These are phyloP conservation scores for Stephanodiscus minutulus DNA, from an alignment of 108 stramenopile species.

Conservation along the genomic window DNA sequence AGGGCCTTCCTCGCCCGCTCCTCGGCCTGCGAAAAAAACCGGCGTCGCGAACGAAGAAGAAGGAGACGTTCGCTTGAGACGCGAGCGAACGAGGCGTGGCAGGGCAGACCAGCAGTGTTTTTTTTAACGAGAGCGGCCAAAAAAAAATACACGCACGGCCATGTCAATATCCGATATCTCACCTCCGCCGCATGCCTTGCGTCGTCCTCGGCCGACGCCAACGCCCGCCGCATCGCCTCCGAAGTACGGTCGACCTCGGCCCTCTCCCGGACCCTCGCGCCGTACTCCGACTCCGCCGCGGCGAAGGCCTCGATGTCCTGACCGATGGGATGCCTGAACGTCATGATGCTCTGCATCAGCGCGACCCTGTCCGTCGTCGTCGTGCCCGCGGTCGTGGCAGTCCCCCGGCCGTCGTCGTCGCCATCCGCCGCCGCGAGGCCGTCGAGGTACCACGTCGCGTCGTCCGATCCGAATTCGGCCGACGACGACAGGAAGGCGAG, in stretches of 20 bases:
- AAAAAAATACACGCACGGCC: too few relatives aligned
- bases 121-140: too few relatives aligned
- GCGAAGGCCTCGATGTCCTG: slow-evolving; percentile 40
- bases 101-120: too few relatives aligned
- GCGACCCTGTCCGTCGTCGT: slow-evolving; percentile 16
- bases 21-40: slow-evolving; percentile 18
- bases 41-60: too few relatives aligned
- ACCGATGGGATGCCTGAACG: slow-evolving; percentile 26
- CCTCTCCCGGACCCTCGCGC: slow-evolving; percentile 22
- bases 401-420: too few relatives aligned
- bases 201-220: slow-evolving; percentile 23
- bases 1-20: slow-evolving; percentile 18
- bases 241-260: slow-evolving; percentile 13
- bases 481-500: slow-evolving; percentile 33
- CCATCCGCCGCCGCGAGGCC: slow-evolving; percentile 8
- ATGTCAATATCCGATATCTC: not conserved
- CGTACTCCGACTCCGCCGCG: slow-evolving; percentile 27
- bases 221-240: slow-evolving; percentile 2
- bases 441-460: slow-evolving; percentile 42
- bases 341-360: slow-evolving; percentile 31
- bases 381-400: not conserved
- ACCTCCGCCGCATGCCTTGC: slow-evolving; percentile 17
- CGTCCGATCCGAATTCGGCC: slow-evolving; percentile 35
- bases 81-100: too few relatives aligned
- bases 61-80: too few relatives aligned